phyloP scores from a whole-genome alignment of 1,139 yeast genomes.

The Yarrowia galli region DNA sequence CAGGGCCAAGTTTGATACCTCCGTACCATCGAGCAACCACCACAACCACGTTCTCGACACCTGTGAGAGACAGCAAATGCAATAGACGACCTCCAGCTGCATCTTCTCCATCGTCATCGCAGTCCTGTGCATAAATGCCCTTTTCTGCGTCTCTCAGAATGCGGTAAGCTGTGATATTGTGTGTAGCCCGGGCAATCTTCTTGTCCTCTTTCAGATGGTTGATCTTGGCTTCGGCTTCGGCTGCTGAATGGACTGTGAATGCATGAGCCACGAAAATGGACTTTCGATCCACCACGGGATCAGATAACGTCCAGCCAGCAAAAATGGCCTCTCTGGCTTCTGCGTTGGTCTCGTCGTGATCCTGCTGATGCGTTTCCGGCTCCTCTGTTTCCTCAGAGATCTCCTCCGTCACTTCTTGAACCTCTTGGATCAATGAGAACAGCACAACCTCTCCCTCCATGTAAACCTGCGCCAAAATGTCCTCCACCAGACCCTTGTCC shows the following conservation, averaged over 20 bases:
- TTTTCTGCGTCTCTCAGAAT: constrained; percentile 56
- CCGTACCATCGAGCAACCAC: constrained; percentile 95
- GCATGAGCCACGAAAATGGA: constrained; percentile 87
- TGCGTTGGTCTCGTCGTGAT: constrained; percentile 42
- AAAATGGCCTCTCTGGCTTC: constrained; percentile 21
- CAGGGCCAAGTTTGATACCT: constrained; percentile 91
- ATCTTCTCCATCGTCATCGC: constrained; percentile 96
- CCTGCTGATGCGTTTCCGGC: constrained; percentile 44
- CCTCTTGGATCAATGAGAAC: constrained; percentile 75
- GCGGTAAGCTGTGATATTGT: constrained; percentile 88
- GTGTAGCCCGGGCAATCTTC: constrained; percentile 71
- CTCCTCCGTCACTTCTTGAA: constrained; percentile 54
- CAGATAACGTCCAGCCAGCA: constrained; percentile 75
- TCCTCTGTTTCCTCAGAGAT: constrained; percentile 42
- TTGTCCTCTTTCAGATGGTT: constrained; percentile 65
- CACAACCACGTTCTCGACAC: constrained; percentile 84
- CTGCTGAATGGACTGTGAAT: constrained; percentile 63
- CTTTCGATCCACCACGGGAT: constrained; percentile 79
- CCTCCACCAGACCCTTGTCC: constrained; percentile 56
- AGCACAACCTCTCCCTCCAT: constrained; percentile 72
- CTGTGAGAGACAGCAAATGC: constrained; percentile 67
- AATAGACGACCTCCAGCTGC: constrained; percentile 93
- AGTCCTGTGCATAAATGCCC: constrained; percentile 73
- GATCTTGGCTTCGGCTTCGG: constrained; percentile 66
- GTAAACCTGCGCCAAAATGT: constrained; percentile 60